phyloP scores from a whole-genome alignment of 768 basidiomycete species.

The Russula compacta region DNA sequence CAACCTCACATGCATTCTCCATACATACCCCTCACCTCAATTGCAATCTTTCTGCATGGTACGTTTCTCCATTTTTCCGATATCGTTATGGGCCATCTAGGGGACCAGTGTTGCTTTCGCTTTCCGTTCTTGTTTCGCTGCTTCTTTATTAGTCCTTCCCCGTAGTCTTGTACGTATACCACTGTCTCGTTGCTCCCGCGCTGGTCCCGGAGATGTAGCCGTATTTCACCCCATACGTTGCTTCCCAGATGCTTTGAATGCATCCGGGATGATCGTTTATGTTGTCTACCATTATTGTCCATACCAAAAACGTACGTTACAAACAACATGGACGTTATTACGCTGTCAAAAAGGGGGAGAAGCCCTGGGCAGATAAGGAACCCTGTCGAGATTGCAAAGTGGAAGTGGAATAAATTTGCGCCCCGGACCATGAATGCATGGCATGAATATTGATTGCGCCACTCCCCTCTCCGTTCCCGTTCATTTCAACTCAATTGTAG shows the following conservation, averaged over 20 bases:
- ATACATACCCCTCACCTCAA: not conserved
- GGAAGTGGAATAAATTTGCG: not conserved
- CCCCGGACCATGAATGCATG: not conserved
- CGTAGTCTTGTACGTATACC: slow-evolving; percentile 1
- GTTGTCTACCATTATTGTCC: slow-evolving; percentile 4
- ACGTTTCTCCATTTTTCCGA: not conserved
- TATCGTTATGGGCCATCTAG: slow-evolving; percentile 16
- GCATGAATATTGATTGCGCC: not conserved
- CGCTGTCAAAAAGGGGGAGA: not conserved
- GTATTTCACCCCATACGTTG: slow-evolving; percentile 5
- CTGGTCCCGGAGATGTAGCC: slow-evolving; percentile 19
- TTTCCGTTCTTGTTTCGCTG: not conserved
- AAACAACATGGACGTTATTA: slow-evolving; percentile 2
- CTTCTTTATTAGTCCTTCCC: not conserved
- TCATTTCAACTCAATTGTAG: not conserved
- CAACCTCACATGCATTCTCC: not conserved
- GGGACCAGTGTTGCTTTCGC: slow-evolving; percentile 13
- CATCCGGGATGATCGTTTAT: not conserved
- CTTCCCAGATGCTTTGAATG: not conserved
- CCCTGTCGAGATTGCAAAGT: not conserved
- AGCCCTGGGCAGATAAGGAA: not conserved
- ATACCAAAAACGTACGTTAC: slow-evolving; percentile 9
- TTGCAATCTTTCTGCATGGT: not conserved
- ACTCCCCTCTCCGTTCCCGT: not conserved
- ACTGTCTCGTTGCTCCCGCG: slow-evolving; percentile 1